A percentile compares a stretch with the other conserved stretches of the same genome.
phyloP scores from a whole-genome alignment of 164 flowering plant genomes.

The Santalum album region DNA sequence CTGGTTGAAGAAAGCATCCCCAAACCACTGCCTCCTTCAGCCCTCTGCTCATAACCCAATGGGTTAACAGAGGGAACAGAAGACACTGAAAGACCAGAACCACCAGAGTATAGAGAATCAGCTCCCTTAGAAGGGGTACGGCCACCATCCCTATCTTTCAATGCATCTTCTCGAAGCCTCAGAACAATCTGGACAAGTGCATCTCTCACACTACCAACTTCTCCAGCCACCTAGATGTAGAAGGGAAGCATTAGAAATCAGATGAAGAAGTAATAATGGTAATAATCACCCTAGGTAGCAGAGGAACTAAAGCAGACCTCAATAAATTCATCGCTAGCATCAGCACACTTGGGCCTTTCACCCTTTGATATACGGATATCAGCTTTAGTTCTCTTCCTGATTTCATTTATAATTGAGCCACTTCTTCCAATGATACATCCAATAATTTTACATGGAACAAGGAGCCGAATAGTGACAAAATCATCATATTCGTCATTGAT shows the following conservation, averaged over 20 bases:
- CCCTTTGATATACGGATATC: constrained; percentile 85
- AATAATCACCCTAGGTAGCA: neutral
- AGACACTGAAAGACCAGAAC: constrained; percentile 29
- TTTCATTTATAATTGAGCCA: constrained; percentile 89
- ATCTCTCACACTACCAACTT: constrained; percentile 69
- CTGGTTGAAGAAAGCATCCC: constrained; percentile 55
- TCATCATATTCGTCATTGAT: constrained; percentile 82
- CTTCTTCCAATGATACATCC: constrained; percentile 92
- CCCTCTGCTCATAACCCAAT: constrained; percentile 58
- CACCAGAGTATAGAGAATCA: constrained; percentile 42
- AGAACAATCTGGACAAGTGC: constrained; percentile 83
- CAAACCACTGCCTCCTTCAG: constrained; percentile 50
- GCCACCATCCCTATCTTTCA: constrained; percentile 55
- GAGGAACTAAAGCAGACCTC: constrained; percentile 44
- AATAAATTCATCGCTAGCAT: constrained; percentile 59
- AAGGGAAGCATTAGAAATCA: neutral
- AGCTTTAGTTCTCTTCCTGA: constrained; percentile 77
- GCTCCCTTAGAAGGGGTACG: constrained; percentile 31
- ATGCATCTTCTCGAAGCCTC: constrained; percentile 83
- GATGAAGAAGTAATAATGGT: neutral
- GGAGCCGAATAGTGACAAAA: constrained; percentile 47
- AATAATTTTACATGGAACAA: constrained; percentile 76
- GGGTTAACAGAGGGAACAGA: constrained; percentile 29
- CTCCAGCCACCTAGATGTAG: constrained; percentile 52
- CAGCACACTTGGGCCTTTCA: constrained; percentile 58